Evolutionary conservation across 768 basidiomycete species (phyloP), one percentile per base, ranked within the genome.

Genomic region (Hortiboletus flavorubellus): DNA sequence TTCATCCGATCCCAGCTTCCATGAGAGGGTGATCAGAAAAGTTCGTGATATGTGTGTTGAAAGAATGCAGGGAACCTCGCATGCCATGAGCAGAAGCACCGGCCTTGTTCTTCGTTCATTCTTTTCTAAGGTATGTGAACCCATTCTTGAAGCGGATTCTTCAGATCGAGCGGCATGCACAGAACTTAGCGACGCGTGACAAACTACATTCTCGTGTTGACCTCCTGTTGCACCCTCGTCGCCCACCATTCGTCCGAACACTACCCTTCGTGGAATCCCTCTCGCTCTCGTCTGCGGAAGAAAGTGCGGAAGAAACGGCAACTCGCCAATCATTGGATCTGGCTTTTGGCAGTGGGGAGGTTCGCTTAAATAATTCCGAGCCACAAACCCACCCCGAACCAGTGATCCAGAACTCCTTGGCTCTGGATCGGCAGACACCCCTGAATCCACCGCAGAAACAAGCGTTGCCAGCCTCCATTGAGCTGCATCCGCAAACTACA

Each of bases 211-310:
- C 64, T 21, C 72, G 72, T 35, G 64, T 88, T 45, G 88, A 89
- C 54, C 66, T 85, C 29, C 71, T 92, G 23, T 65, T 94, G 11
- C 92, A 93, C 62, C 91, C 91, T 44, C 85, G 90, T 21, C 76
- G 89, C 5, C 92, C 92, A 9, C 87, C 91, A 8, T 70, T 90
- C 12, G 75, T 91, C 50, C 83, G 86, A 43, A 77, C 86, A 4
- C 68, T 88, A 53, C 88, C 89, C 15, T 75, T 79, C 31, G 65
- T 87, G 11, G 87, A 87, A 58, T 69, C 77, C 1, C 65, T 91
- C 15, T 78, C 84, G 12, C 74, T 91, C 30, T 84, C 83, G 59
- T 78, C 76, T 29, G 71, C 73, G 2, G 87, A 91, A 59, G 87
- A 89, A 63, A 77, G 80, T 31, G 73, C 76, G 18, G 87, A 89